These are phyloP conservation scores for Chytriomyces sp. DNA, from an alignment of 192 early-diverging fungal genomes.

Conservation along the genomic window DNA sequence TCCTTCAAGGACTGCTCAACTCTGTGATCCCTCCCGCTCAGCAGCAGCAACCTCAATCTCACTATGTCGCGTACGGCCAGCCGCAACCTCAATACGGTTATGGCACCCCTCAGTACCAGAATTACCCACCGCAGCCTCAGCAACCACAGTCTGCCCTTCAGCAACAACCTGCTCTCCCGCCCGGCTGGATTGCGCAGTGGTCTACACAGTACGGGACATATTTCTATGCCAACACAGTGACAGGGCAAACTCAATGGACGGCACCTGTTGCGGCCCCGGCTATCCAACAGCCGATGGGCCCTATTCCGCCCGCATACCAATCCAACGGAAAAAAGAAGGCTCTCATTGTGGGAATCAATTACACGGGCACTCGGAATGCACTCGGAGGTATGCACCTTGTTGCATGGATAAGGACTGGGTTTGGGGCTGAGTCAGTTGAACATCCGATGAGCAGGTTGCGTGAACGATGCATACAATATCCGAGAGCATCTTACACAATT, in stretches of 20 bases:
- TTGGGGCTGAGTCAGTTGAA: not conserved
- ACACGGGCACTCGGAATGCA: conserved; percentile 17
- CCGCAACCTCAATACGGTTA: conserved; percentile 4
- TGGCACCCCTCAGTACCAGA: not conserved
- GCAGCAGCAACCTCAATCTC: not conserved
- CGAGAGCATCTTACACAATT: conserved; percentile 1
- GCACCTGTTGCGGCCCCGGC: not conserved
- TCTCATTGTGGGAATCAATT: conserved; percentile 42
- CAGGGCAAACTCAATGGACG: conserved; percentile 38
- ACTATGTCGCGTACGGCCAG: not conserved
- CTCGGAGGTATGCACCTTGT: not conserved
- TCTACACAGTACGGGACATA: conserved; percentile 16
- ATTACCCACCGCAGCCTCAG: not conserved
- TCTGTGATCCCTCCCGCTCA: not conserved
- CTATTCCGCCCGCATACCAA: not conserved
- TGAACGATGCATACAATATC: conserved; percentile 42
- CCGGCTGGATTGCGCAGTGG: conserved; percentile 39
- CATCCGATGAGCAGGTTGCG: conserved; percentile 12
- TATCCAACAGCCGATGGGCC: not conserved
- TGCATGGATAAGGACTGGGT: not conserved
- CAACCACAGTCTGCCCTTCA: not conserved
- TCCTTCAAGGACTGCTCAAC: not conserved
- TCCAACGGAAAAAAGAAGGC: conserved; percentile 26
- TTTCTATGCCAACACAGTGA: conserved; percentile 37
- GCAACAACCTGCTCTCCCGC: conserved; percentile 20